phyloP scores from a whole-genome alignment of 345 rosid genomes.

The Bruguiera parviflora region DNA sequence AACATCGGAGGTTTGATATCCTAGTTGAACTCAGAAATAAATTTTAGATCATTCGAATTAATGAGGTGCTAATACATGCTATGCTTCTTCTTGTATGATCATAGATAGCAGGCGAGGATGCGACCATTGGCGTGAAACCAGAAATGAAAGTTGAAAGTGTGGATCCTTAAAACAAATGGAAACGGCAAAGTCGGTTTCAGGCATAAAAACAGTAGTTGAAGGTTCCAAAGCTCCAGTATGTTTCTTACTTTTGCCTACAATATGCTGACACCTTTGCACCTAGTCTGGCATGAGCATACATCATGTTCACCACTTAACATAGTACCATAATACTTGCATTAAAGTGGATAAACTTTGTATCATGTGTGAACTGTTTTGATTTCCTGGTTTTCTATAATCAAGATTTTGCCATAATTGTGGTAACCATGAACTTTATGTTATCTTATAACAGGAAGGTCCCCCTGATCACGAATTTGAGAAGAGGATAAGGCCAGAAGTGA shows the following conservation, averaged over 20 bases:
- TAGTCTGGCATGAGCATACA: neutral
- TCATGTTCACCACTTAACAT: too few species aligned
- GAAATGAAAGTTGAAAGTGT: constrained; percentile 35
- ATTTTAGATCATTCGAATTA: neutral
- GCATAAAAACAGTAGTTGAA: constrained; percentile 34
- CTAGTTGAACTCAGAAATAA: neutral
- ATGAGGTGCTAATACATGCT: neutral
- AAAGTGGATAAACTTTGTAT: too few species aligned
- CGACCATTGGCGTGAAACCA: constrained; percentile 27
- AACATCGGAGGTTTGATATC: constrained; percentile 33
- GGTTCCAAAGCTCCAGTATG: constrained; percentile 49
- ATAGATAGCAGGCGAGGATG: constrained; percentile 40
- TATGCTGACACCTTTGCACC: neutral
- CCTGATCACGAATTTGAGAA: constrained; percentile 94
- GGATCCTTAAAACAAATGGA: constrained; percentile 39
- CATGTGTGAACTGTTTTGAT: too few species aligned
- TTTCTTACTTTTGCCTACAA: neutral
- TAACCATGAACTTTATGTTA: too few species aligned
- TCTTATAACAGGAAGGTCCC: constrained; percentile 38
- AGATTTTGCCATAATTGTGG: too few species aligned
- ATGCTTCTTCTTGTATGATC: constrained; percentile 6
- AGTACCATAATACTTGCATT: too few species aligned
- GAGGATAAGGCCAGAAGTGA: constrained; percentile 92
- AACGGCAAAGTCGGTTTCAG: constrained; percentile 36
- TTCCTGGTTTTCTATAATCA: too few species aligned